Percentiles rank a stretch among this genome's conserved stretches.
Evolutionary conservation across 2,329 filamentous ascomycete species (phyloP).

Genomic region (Fusarium sp.): DNA sequence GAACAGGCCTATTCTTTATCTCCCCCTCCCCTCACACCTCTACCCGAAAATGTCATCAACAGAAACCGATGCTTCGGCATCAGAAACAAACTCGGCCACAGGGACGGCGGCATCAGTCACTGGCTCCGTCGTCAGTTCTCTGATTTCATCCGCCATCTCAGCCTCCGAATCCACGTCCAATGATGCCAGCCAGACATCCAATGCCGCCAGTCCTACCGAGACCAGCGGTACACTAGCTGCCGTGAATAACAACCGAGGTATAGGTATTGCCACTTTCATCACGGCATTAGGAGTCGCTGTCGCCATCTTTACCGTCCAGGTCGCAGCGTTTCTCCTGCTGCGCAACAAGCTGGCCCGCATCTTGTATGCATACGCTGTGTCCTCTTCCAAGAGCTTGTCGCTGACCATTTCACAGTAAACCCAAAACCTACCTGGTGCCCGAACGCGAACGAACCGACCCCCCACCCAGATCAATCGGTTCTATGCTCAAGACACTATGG

Average conservation of each 20-base stretch:
- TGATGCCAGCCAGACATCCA: slow-evolving; percentile 12
- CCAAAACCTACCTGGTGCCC: slow-evolving; percentile 85
- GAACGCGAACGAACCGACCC: slow-evolving; percentile 83
- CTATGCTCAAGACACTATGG: slow-evolving; percentile 67
- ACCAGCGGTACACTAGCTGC: background rate
- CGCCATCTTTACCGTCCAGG: slow-evolving; percentile 69
- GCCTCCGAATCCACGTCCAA: slow-evolving; percentile 13
- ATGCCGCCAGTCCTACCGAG: background rate
- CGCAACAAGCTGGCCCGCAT: slow-evolving; percentile 83
- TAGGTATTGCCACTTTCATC: slow-evolving; percentile 60
- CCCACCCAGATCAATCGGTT: slow-evolving; percentile 67
- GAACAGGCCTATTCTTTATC: background rate
- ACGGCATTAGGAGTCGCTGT: slow-evolving; percentile 71
- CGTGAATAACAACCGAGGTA: slow-evolving; percentile 56
- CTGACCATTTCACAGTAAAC: slow-evolving; percentile 64
- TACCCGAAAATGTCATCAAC: slow-evolving; percentile 20
- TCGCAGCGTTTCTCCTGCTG: slow-evolving; percentile 77
- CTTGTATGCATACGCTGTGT: slow-evolving; percentile 66
- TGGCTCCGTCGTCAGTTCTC: slow-evolving; percentile 23
- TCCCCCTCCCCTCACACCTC: slow-evolving; percentile 28
- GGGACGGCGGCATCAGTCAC: slow-evolving; percentile 29
- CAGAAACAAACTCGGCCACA: slow-evolving; percentile 34
- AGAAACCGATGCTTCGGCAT: slow-evolving; percentile 19
- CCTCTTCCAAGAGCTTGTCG: background rate
- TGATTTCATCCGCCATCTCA: slow-evolving; percentile 21